These are phyloP conservation scores for Ophiostoma angusticollis DNA, from an alignment of 2,329 filamentous ascomycete genomes.

Conservation along the genomic window DNA sequence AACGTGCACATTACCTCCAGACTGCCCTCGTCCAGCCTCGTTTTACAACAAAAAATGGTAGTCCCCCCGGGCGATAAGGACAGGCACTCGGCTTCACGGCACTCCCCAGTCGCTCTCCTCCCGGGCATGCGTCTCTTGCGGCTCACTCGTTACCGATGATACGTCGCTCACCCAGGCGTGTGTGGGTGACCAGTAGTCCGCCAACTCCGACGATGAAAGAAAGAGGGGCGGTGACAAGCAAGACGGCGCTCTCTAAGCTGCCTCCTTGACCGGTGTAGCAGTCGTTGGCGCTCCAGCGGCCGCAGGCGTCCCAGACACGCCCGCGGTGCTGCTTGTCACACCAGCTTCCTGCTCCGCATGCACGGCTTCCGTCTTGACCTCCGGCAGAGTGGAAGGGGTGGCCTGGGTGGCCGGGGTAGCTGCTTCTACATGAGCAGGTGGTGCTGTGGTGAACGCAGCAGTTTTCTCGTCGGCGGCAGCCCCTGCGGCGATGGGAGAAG, in stretches of 20 bases:
- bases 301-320: not conserved
- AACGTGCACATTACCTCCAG: no score
- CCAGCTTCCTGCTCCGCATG: conserved; percentile 36
- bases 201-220: not conserved
- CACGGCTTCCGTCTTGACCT: not conserved
- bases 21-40: no score
- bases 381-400: conserved; percentile 9
- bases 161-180: no score
- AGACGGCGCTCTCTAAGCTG: conserved; percentile 1
- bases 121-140: no score
- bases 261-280: not conserved
- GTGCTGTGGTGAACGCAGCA: not conserved
- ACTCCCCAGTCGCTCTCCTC: no score
- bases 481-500: not conserved
- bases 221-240: not conserved
- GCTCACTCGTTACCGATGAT: no score
- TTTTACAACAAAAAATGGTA: no score
- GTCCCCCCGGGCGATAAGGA: no score
- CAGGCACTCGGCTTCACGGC: no score
- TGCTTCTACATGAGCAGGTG: conserved; percentile 1
- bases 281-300: conserved; percentile 18
- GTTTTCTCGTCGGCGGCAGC: not conserved
- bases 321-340: conserved; percentile 23
- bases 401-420: conserved; percentile 9
- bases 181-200: conserved; percentile 5